A percentile compares a stretch with the other conserved stretches of the same genome.
These are phyloP conservation scores for Aspergillus sergii DNA, from an alignment of 2,329 filamentous ascomycete genomes.

Conservation along the genomic window DNA sequence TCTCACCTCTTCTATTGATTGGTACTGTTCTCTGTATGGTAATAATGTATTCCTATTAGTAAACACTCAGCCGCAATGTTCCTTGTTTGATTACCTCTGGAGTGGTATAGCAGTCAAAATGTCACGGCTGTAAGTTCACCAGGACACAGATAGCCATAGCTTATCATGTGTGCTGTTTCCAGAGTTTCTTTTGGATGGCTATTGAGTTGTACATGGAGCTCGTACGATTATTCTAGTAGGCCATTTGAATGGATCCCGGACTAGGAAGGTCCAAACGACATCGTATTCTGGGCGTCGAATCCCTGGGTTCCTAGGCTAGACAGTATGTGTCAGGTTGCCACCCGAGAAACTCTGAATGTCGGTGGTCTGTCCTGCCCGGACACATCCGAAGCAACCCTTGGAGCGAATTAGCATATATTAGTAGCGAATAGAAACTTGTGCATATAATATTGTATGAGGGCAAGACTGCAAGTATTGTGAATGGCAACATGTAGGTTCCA, in stretches of 20 bases:
- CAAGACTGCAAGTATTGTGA: too few relatives aligned
- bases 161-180: background rate
- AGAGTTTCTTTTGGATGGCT: too few relatives aligned
- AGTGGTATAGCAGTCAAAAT: too few relatives aligned
- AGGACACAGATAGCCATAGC: background rate
- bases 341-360: background rate
- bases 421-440: background rate
- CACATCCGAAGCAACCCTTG: too few relatives aligned
- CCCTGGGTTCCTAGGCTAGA: accelerated
- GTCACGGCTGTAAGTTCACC: background rate
- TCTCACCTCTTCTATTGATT: background rate
- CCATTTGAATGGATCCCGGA: too few relatives aligned
- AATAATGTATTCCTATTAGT: background rate
- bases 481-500: too few relatives aligned
- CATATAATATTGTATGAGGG: background rate
- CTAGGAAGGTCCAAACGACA: background rate
- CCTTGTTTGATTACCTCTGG: background rate
- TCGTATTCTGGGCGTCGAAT: background rate
- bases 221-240: background rate
- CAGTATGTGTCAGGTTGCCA: background rate
- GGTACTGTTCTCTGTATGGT: background rate
- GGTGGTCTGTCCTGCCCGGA: too few relatives aligned
- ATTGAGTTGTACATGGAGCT: background rate
- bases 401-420: background rate
- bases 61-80: background rate